Evolutionary conservation across 1,284 basidiomycete genomes (phyloP), one percentile per base, ranked within the genome.

Genomic region (Cutaneotrichosporon cavernicola): DNA sequence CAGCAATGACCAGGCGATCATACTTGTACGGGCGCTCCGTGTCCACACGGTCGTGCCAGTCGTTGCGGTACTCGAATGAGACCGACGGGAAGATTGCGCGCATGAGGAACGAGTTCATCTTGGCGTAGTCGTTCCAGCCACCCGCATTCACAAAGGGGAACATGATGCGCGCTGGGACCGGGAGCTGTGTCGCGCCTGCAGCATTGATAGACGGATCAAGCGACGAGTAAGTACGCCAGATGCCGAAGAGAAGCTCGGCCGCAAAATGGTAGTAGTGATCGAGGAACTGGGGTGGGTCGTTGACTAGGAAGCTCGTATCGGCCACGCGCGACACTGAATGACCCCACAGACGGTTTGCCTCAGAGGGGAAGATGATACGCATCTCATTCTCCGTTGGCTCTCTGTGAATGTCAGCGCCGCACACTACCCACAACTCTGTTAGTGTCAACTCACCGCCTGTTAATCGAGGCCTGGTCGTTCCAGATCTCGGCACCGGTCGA

Each of bases 51-150:
- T 88, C 81, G 49, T 71, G 64, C 56, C 82, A 82, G 62, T 82
- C 81, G 84, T 66, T 87, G 85, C 62, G 87, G 81, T 73, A 92
- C 64, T 82, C 81, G 74, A 81, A 79, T 5, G 79, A 76, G 58
- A 89, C 80, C 9, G 87, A 87, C 8, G 90, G 90, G 78, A 90
- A 90, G n/a, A 86, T 87, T 6, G 87, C 86, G 38, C 89, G 86
- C 18, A 90, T 81, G 74, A 91, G 86, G 84, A 86, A 90, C 81
- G 92, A 79, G 72, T 80, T 80, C 80, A 81, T 81, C 67, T 80
- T 78, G 66, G 92, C 87, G 70, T 92, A 92, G 80, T 95, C 92
- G 46, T 91, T 87, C 92, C 91, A 95, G 69, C 89, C 87, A 62
- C 84, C 84, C 6, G 86, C 86, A 62, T 88, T 86, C 21, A 89